Evolutionary conservation across 2,329 filamentous ascomycete genomes (phyloP).

Genomic region (Diplodia sapinea): DNA sequence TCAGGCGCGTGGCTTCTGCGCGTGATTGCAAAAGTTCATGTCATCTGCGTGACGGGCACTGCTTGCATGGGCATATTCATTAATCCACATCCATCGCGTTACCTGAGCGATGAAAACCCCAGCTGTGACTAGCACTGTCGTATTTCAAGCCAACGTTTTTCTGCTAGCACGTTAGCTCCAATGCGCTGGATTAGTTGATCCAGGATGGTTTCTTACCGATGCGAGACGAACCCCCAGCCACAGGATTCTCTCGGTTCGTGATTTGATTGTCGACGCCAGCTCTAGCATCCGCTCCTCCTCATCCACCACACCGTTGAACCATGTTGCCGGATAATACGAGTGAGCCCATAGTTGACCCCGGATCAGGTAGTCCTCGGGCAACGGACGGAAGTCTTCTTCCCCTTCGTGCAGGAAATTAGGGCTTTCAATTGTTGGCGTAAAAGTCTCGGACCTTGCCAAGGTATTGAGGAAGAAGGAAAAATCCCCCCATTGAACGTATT

Average conservation of each 20-base stretch:
- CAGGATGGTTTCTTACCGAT: conserved; percentile 1
- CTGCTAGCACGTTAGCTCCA: not conserved
- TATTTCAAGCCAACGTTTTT: conserved; percentile 5
- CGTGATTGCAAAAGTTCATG: not conserved
- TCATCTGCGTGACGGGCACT: not conserved
- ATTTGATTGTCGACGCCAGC: conserved; percentile 61
- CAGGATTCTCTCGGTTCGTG: conserved; percentile 65
- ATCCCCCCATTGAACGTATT: conserved; percentile 60
- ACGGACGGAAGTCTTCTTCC: conserved; percentile 56
- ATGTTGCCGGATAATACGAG: conserved; percentile 63
- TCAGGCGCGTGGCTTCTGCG: not conserved
- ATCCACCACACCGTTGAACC: conserved; percentile 67
- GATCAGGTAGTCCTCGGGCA: conserved; percentile 73
- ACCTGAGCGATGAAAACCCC: conserved; percentile 6
- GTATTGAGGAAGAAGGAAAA: conserved; percentile 61
- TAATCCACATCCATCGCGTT: conserved; percentile 23
- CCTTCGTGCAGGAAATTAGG: conserved; percentile 57
- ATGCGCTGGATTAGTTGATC: not conserved
- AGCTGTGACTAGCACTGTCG: conserved; percentile 12
- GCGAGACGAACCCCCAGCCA: conserved; percentile 57
- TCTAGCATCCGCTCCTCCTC: conserved; percentile 73
- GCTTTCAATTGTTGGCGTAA: conserved; percentile 11
- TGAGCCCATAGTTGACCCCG: conserved; percentile 67
- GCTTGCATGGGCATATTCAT: conserved; percentile 6
- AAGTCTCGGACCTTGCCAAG: conserved; percentile 39